Base-by-base conservation (phyloP, 2,329 filamentous ascomycete genomes). In the Amauroascus verrucosus region DNA sequence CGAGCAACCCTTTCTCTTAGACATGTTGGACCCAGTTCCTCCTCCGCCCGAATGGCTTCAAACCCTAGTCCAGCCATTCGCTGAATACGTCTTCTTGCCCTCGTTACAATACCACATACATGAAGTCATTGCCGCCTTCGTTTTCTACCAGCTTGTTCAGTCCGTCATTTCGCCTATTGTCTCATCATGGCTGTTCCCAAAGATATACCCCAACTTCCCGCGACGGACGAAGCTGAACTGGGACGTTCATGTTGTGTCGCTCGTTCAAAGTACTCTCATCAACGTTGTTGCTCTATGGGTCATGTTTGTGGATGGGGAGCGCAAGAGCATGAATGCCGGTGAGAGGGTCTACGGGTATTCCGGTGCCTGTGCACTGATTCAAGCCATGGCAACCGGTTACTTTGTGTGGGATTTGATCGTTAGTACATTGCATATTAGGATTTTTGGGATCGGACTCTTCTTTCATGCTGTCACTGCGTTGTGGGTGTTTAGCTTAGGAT, bases 191-290 rank as follows among this genome's bases (percentile, higher is more conserved):
- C 67, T 83, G 55, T 79, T 80, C 60, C 78, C 80, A 16, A 65
- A 69, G 41, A 72, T 72, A 59, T 84, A 84, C 64, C 65, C 71
- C 33, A 67, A 71, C 9, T 71, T 84, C 59, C 75, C 71, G 55
- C 65, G 64, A 22, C 76, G 80, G 46, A 83, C 80, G 1, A 75
- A 74, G 59, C 68, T 83, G 49, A 84, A 82, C 68, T 84, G 81
- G 81, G 77, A 84, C 66, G 79, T 84, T 6, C 81, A 84, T 62
- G 76, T 83, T 52, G 81, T 84, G 40, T 80, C 77, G 0, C 71
- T 84, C 40, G 69, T 81, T 33, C 81, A 84, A 69, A 77, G 75
- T 56, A 70, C 73, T 7, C 61, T 83, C 16, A 77, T 84, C 62
- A 79, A 76, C 62, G 64, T 62, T 3, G 59, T 78, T 43, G 79